Evolutionary conservation across 2,329 filamentous ascomycete genomes (phyloP), one percentile per base, ranked within the genome.

Genomic region (Trichoderma hamatum): DNA sequence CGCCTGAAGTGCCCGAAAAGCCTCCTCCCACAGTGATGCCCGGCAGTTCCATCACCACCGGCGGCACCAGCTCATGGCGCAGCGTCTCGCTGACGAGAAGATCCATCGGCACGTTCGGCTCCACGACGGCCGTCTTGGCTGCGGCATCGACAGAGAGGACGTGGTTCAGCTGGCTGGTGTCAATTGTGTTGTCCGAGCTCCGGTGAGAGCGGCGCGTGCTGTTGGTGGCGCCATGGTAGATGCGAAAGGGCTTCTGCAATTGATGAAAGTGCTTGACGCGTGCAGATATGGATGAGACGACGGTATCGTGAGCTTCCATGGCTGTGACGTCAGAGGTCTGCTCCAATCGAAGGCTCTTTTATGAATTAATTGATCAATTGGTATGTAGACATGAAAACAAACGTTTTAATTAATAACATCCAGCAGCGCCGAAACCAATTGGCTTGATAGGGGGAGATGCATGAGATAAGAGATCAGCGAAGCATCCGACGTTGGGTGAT

Each of bases 171-270:
- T 76, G 75, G 78, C 88, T 90, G 46, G 90, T 93, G 77, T 93
- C 90, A 67, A 94, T 83, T 11, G 88, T 86, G 73, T 86, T 86
- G 75, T 84, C 83, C 14, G 78, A 76, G 56, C 78, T 79, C 34
- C 83, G 83, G 24, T 82, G 79, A 9, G 84, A 83, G 30, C 85
- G 84, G 9, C 92, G 88, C 46, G 92, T 94, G 78, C 88, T 92
- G 80, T 92, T 93, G 30, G 91, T 93, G 0, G 90, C 89, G 70
- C 92, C 92, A 79, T 94, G 91, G 73, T 89, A 91, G 75, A 94
- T 89, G n/a, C 90, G 85, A 78, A 92, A 94, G 2, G 89, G 86
- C 75, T 82, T 77, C 69, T 80, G 77, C 9, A 73, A 76, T 3
- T 78, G 74, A 64, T 83, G 76, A 72, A 87, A 86, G 5, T 81